A percentile compares a stretch with the other conserved stretches of the same genome.
These are phyloP conservation scores for Gypsophila paniculata DNA, from an alignment of 179 eudicot species.

Conservation along the genomic window DNA sequence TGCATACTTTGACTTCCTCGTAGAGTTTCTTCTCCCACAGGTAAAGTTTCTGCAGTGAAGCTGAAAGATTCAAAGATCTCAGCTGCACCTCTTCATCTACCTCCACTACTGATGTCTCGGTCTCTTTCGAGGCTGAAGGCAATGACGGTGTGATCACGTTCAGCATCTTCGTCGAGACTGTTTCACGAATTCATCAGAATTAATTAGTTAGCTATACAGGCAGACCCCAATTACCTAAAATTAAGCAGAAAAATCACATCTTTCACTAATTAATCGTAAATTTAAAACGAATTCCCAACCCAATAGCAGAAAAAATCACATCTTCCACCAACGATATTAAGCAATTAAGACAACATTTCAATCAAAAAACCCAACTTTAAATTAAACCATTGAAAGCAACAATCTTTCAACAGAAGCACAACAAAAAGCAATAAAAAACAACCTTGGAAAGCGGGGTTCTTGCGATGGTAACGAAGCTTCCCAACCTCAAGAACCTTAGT, in stretches of 20 bases:
- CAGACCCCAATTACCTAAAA: constrained; percentile 2
- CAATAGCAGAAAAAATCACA: not conserved
- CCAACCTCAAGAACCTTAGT: constrained; percentile 77
- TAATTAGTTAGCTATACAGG: not conserved
- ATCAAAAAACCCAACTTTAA: not conserved
- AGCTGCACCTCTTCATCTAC: constrained; percentile 49
- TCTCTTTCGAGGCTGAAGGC: constrained; percentile 47
- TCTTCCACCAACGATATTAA: not conserved
- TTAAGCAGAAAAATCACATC: not conserved
- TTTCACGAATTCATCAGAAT: constrained; percentile 6
- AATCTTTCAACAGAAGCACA: not conserved
- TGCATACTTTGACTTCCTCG: constrained; percentile 82
- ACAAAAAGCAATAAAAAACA: not conserved
- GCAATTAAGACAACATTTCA: not conserved
- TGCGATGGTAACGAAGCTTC: constrained; percentile 53
- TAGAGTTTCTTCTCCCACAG: constrained; percentile 96
- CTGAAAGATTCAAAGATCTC: constrained; percentile 63
- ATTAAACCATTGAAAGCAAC: not conserved
- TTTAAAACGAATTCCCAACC: not conserved
- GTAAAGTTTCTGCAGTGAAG: constrained; percentile 74
- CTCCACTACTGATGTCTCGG: constrained; percentile 34
- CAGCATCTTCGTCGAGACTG: constrained; percentile 88
- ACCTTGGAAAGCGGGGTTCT: constrained; percentile 39
- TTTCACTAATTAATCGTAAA: not conserved
- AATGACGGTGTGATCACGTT: constrained; percentile 57